These are phyloP conservation scores for Candida ipomoeae DNA, from an alignment of 805 yeast genomes.

Conservation along the genomic window DNA sequence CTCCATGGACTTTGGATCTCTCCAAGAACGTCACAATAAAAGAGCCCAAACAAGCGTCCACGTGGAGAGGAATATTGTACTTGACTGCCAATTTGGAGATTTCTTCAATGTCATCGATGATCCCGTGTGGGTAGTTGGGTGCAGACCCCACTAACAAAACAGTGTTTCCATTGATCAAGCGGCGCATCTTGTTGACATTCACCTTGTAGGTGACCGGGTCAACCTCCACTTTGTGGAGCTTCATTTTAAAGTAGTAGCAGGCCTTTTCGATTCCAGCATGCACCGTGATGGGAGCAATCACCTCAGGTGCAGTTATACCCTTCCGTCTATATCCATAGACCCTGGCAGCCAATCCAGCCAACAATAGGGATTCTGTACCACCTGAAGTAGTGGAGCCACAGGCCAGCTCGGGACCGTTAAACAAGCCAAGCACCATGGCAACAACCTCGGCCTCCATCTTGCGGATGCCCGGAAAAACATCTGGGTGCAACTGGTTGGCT, in stretches of 20 bases:
- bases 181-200: conserved; percentile 55
- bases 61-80: conserved; percentile 82
- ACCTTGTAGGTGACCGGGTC: conserved; percentile 67
- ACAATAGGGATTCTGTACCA: conserved; percentile 87
- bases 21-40: conserved; percentile 79
- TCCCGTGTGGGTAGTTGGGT: conserved; percentile 96
- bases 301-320: conserved; percentile 71
- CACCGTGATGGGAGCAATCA: conserved; percentile 81
- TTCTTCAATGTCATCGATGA: conserved; percentile 80
- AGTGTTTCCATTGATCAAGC: conserved; percentile 72
- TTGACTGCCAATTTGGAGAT: conserved; percentile 62
- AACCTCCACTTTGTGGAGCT: conserved; percentile 72
- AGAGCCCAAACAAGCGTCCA: conserved; percentile 94
- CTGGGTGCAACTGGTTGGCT: conserved; percentile 95
- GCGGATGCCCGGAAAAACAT: conserved; percentile 92
- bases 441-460: conserved; percentile 97
- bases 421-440: conserved; percentile 77
- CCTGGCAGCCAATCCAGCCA: conserved; percentile 86
- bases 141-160: conserved; percentile 88
- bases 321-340: conserved; percentile 57
- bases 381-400: conserved; percentile 87
- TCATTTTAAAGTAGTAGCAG: conserved; percentile 83
- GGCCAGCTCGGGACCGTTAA: conserved; percentile 63
- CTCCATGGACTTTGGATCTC: conserved; percentile 49
- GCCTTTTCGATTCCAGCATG: conserved; percentile 98